phyloP scores from a whole-genome alignment of 371 early-diverging fungal genomes.

The Paraphysoderma sedebokerense region DNA sequence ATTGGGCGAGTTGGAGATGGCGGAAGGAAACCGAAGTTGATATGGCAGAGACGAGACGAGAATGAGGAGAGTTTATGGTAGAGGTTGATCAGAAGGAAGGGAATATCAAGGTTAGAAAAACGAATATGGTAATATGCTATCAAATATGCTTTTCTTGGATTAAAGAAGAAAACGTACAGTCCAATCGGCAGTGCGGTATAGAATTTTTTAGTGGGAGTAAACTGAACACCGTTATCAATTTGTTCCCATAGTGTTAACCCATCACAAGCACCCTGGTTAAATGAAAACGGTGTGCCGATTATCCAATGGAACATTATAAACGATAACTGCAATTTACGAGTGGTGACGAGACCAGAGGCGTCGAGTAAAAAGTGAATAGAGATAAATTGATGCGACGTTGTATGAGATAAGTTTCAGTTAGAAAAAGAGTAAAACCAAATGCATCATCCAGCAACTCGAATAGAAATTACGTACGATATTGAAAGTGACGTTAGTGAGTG shows the following conservation, averaged over 20 bases:
- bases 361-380: neutral
- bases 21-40: too few species aligned
- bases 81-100: neutral
- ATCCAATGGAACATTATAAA: constrained; percentile 94
- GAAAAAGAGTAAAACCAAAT: too few species aligned
- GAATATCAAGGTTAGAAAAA: too few species aligned
- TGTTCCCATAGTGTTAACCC: constrained; percentile 95
- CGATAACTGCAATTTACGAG: neutral
- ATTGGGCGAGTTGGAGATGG: too few species aligned
- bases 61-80: neutral
- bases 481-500: constrained; percentile 78
- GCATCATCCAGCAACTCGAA: too few species aligned
- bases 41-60: neutral
- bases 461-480: constrained; percentile 47
- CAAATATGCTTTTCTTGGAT: too few species aligned
- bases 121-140: too few species aligned
- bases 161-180: constrained; percentile 47
- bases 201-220: constrained; percentile 93
- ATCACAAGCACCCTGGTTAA: constrained; percentile 87
- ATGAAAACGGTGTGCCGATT: constrained; percentile 84
- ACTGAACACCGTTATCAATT: constrained; percentile 89
- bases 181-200: constrained; percentile 79
- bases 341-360: neutral
- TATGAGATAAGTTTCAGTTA: too few species aligned
- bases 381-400: neutral